Conservation (phyloP, 352 stramenopile genomes). For the Globisporangium spinosum region DNA sequence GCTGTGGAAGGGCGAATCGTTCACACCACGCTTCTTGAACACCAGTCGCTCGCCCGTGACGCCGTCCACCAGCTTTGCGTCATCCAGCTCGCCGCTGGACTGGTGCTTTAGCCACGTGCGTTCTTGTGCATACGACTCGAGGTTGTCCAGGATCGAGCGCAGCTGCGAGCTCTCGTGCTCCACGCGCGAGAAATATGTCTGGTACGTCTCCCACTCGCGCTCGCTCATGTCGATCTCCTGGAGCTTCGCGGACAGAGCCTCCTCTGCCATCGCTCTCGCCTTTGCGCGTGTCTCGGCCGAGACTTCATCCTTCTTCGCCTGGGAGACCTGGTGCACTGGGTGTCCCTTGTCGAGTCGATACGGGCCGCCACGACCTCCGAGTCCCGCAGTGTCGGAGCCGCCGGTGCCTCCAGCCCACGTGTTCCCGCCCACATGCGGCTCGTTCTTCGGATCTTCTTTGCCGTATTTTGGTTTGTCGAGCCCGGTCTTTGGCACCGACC, state of each 20-base stretch:
- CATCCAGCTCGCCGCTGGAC: constrained; percentile 93
- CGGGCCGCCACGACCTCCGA: constrained; percentile 92
- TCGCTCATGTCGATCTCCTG: constrained; percentile 85
- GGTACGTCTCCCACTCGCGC: constrained; percentile 77
- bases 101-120: constrained; percentile 92
- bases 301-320: constrained; percentile 92
- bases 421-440: constrained; percentile 93
- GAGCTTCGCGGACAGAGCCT: constrained; percentile 64
- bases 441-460: constrained; percentile 93
- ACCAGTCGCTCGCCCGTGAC: constrained; percentile 90
- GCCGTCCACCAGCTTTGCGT: constrained; percentile 92
- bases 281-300: constrained; percentile 72
- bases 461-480: constrained; percentile 88
- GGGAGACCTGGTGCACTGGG: constrained; percentile 91
- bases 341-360: constrained; percentile 94
- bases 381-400: constrained; percentile 89
- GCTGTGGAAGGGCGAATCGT: constrained; percentile 48
- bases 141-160: constrained; percentile 71
- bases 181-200: constrained; percentile 64
- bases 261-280: constrained; percentile 66
- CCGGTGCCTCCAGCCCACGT: constrained; percentile 92
- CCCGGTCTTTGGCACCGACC: constrained; percentile 64
- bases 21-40: constrained; percentile 90
- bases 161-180: constrained; percentile 79
- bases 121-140: constrained; percentile 86